These are phyloP conservation scores for Pseudohyphozyma bogoriensis DNA, from an alignment of 768 basidiomycete species.

Conservation along the genomic window DNA sequence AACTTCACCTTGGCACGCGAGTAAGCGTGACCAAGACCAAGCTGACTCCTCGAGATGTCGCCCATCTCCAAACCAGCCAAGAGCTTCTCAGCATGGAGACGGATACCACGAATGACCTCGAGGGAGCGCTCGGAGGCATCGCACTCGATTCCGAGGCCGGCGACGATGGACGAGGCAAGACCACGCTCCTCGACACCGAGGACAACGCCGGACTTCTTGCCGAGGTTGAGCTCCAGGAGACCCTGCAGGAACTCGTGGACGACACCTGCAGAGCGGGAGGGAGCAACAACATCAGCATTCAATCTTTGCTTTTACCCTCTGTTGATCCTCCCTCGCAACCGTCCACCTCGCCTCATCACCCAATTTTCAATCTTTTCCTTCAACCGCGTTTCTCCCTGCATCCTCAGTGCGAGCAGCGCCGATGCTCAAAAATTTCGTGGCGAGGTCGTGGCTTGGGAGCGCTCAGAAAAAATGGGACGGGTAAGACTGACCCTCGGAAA, in stretches of 20 bases:
- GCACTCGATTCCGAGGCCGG: constrained; percentile 59
- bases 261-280: constrained; percentile 49
- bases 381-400: neutral
- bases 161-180: constrained; percentile 67
- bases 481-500: constrained; percentile 83
- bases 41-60: constrained; percentile 85
- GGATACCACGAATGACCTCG: constrained; percentile 84
- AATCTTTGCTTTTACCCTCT: neutral
- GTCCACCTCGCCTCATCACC: neutral
- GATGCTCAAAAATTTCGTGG: too few relatives aligned
- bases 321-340: neutral
- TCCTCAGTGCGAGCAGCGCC: too few relatives aligned
- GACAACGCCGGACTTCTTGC: constrained; percentile 52
- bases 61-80: constrained; percentile 77
- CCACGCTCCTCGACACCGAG: constrained; percentile 69
- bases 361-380: neutral
- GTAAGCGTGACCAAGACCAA: constrained; percentile 94
- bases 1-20: constrained; percentile 96
- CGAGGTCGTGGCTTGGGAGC: too few relatives aligned
- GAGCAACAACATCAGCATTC: neutral
- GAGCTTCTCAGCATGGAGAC: constrained; percentile 78
- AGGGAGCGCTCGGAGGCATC: constrained; percentile 69
- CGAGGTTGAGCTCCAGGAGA: constrained; percentile 76
- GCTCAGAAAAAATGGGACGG: too few relatives aligned
- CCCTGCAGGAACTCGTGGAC: constrained; percentile 73